phyloP scores from a whole-genome alignment of 257 asterid genomes.

The Hygrophila difformis region DNA sequence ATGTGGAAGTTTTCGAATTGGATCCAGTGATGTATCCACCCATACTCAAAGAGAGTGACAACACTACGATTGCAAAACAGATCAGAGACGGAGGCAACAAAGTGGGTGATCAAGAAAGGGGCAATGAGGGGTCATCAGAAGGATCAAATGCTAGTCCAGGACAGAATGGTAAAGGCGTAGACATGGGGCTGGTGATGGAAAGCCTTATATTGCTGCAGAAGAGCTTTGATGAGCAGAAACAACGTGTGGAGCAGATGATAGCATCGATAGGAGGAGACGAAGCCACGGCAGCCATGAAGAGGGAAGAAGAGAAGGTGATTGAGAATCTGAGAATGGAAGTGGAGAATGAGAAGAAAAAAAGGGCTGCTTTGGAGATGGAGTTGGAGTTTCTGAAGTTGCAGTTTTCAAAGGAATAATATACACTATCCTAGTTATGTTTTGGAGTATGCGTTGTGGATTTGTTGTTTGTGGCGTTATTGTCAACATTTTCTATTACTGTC shows the following conservation, averaged over 20 bases:
- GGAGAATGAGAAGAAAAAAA: conserved; percentile 56
- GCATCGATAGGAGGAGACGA: conserved; percentile 26
- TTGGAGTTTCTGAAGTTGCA: conserved; percentile 45
- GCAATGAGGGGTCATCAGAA: background rate
- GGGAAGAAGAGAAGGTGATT: conserved; percentile 41
- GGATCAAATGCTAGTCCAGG: conserved; percentile 1
- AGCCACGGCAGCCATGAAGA: conserved; percentile 19
- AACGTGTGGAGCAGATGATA: conserved; percentile 38
- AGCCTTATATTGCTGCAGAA: conserved; percentile 34
- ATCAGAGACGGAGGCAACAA: too few relatives aligned
- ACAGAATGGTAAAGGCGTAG: too few relatives aligned
- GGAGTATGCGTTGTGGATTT: too few relatives aligned
- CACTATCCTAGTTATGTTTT: too few relatives aligned
- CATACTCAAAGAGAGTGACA: background rate
- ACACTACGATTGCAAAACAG: too few relatives aligned
- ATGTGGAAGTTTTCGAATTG: conserved; percentile 51
- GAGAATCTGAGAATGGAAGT: conserved; percentile 35
- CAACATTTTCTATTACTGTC: too few relatives aligned
- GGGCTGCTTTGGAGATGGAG: conserved; percentile 39
- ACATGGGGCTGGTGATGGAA: conserved; percentile 25
- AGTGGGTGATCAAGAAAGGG: conserved; percentile 1
- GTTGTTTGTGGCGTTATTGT: too few relatives aligned
- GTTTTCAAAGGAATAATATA: too few relatives aligned
- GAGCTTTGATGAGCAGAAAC: conserved; percentile 52
- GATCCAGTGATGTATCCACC: conserved; percentile 54